A percentile compares a stretch with the other conserved stretches of the same genome.
Evolutionary conservation across 1,284 basidiomycete genomes (phyloP).

Genomic region (Anthracocystis panici-leucophaei): DNA sequence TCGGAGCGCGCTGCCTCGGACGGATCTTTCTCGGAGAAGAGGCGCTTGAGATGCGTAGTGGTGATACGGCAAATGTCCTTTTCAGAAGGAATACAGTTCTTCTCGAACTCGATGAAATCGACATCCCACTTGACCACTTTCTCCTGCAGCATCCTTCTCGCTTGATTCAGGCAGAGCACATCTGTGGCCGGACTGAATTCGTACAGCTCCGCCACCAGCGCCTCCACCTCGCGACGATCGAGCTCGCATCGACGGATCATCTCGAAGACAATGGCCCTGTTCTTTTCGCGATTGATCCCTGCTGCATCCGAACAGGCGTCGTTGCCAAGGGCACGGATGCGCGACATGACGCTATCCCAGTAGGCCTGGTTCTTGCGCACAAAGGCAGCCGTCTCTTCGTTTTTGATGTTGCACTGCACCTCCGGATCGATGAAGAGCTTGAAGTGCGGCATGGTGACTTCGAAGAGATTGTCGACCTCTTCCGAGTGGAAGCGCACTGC

Average conservation of each 20-base stretch:
- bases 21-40: conserved; percentile 73
- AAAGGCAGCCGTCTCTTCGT: conserved; percentile 84
- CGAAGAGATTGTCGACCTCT: conserved; percentile 79
- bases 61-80: conserved; percentile 70
- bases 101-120: conserved; percentile 77
- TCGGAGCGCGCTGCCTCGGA: conserved; percentile 49
- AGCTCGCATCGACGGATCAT: conserved; percentile 47
- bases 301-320: conserved; percentile 60
- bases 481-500: conserved; percentile 92
- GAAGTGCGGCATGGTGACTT: conserved; percentile 90
- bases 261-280: conserved; percentile 45
- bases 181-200: conserved; percentile 75
- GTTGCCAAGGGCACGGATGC: conserved; percentile 72
- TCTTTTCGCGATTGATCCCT: conserved; percentile 50
- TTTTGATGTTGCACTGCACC: conserved; percentile 87
- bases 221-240: conserved; percentile 76
- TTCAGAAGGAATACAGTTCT: conserved; percentile 71
- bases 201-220: conserved; percentile 76
- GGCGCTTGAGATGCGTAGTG: conserved; percentile 71
- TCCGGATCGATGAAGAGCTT: conserved; percentile 86
- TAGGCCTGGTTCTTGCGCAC: conserved; percentile 78
- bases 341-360: conserved; percentile 74
- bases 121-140: conserved; percentile 96
- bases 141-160: conserved; percentile 88
- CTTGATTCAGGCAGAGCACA: conserved; percentile 87